Evolutionary conservation across 257 asterid species (phyloP).

Genomic region (Lycium ferocissimum): DNA sequence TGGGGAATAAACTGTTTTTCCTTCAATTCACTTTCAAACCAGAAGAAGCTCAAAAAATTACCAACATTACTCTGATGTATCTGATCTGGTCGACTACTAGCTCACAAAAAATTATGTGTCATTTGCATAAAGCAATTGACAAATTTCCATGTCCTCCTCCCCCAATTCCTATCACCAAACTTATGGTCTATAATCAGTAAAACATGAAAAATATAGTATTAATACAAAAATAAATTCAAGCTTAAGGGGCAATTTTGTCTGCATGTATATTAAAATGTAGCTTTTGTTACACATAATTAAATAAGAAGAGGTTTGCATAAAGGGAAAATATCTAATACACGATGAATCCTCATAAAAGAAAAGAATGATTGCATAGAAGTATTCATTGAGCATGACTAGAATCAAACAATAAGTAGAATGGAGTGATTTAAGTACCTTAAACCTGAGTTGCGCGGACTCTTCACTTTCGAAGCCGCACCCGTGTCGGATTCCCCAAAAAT

Average conservation of each 20-base stretch:
- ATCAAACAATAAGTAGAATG: constrained; percentile 12
- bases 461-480: no score
- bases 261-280: neutral
- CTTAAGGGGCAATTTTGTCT: neutral
- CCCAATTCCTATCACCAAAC: neutral
- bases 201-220: neutral
- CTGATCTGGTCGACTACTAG: no score
- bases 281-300: neutral
- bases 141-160: no score
- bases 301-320: neutral
- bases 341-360: neutral
- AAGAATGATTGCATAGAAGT: neutral
- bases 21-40: no score
- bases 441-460: neutral
- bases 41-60: no score
- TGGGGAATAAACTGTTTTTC: no score
- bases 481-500: no score
- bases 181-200: neutral
- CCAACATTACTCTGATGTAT: no score
- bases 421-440: neutral
- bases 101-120: no score
- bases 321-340: neutral
- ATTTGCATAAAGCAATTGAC: no score
- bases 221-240: neutral
- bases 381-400: neutral